phyloP scores from a whole-genome alignment of 2,329 filamentous ascomycete species.

The Grosmannia penicillata region DNA sequence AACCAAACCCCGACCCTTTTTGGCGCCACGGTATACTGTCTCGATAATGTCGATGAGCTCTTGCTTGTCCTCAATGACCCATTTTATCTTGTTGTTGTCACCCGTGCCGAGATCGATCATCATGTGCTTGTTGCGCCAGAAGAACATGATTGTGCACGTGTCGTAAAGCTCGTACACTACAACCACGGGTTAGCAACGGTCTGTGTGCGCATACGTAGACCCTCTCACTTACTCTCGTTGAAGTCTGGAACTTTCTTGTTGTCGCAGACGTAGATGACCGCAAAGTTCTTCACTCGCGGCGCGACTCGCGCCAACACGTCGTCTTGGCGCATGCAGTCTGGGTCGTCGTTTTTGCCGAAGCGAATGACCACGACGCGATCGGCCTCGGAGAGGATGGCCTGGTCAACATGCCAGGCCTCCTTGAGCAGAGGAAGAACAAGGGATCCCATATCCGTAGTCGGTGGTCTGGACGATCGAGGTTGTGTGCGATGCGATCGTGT shows the following conservation, averaged over 20 bases:
- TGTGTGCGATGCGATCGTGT: too few species aligned
- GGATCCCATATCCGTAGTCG: too few species aligned
- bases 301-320: conserved; percentile 92
- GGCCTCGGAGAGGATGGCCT: conserved; percentile 79
- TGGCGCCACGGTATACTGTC: conserved; percentile 94
- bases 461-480: too few species aligned
- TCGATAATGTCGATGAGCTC: conserved; percentile 98
- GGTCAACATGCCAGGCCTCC: conserved; percentile 96
- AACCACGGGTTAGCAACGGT: conserved; percentile 62
- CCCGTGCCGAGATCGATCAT: conserved; percentile 97
- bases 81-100: conserved; percentile 60
- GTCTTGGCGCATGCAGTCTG: conserved; percentile 63
- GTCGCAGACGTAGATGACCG: conserved; percentile 86
- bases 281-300: conserved; percentile 85
- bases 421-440: conserved; percentile 83
- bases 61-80: conserved; percentile 75
- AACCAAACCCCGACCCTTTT: conserved; percentile 92
- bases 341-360: conserved; percentile 77
- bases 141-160: conserved; percentile 71
- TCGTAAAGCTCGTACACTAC: conserved; percentile 71
- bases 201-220: too few species aligned
- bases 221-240: conserved; percentile 47
- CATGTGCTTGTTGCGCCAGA: conserved; percentile 98
- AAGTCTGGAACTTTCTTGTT: conserved; percentile 83
- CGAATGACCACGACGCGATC: conserved; percentile 88